Base-by-base conservation (phyloP, 116 monocot species). In the Posidonia oceanica region DNA sequence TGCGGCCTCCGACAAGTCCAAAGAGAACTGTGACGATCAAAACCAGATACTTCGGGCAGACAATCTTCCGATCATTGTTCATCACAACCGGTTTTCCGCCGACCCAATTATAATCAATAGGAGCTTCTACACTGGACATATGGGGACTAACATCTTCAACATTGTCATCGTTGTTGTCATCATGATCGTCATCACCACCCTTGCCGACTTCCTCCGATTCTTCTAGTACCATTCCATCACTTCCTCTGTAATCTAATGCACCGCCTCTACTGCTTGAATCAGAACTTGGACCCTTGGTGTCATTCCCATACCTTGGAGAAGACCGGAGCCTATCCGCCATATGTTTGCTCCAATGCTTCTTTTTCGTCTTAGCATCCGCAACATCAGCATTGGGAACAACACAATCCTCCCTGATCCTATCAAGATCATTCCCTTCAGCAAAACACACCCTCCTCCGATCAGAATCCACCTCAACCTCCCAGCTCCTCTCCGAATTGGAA, bases 1-100 rank as follows among this genome's bases (percentile, higher is more conserved):
- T 21, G 66, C 76, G 81, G 7, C 89, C 86, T 54, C 81, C 81
- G 4, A 81, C 44, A 21, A 89, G 89, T n/a, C 83, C 86, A 10
- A 58, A 77, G 44, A 89, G 81, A 70, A 83, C 73, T 2, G 86
- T 36, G 21, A 73, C 37, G 18, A 78, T 40, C 61, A 78, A 75
- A 36, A 75, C 51, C 3, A 75, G 68, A 38, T 61, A 14, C 4
- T n/a, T 53, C 2, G 59, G 16, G 38, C n/a, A 52, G 38, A 14
- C 18, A 3, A 54, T 69, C n/a, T 69, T 58, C n/a, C 17, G 39
- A 12, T 22, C 40, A 12, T 52, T 54, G 23, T 51, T 67, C 67
- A 42, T 67, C 5, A 0, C 51, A 14, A 36, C 4, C 22, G 7
- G 4, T 4, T 23, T 15, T 63, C 29, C 29, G 29, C 29, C 29